Evolutionary conservation across 2,329 filamentous ascomycete genomes (phyloP).

Genomic region (Exophiala bonariae): DNA sequence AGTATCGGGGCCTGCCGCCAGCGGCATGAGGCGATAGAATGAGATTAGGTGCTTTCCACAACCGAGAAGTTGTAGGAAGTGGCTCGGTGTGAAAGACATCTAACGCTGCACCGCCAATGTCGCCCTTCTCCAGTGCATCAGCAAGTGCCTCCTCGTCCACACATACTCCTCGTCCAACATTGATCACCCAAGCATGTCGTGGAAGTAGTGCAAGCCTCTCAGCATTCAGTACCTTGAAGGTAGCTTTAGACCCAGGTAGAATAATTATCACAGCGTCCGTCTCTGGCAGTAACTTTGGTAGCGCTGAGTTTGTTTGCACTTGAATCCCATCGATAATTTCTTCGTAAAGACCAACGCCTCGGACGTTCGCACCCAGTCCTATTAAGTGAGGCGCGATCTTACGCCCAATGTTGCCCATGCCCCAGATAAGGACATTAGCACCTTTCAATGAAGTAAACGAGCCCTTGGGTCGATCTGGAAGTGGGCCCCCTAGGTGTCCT

Average conservation of each 20-base stretch:
- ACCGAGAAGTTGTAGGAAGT: constrained; percentile 61
- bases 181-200: constrained; percentile 41
- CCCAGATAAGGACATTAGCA: constrained; percentile 62
- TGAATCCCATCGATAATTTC: constrained; percentile 61
- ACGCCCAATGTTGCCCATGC: constrained; percentile 67
- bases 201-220: constrained; percentile 55
- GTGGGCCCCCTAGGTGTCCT: constrained; percentile 59
- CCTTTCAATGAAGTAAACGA: constrained; percentile 61
- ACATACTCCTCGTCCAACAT: constrained; percentile 18
- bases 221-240: constrained; percentile 51
- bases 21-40: constrained; percentile 27
- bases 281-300: constrained; percentile 53
- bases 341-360: constrained; percentile 55
- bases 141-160: constrained; percentile 22
- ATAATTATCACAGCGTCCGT: constrained; percentile 70
- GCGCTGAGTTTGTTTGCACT: constrained; percentile 55
- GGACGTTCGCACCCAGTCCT: constrained; percentile 59
- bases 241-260: constrained; percentile 59
- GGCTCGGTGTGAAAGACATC: constrained; percentile 74
- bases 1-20: constrained; percentile 55
- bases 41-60: constrained; percentile 21
- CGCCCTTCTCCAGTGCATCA: constrained; percentile 39
- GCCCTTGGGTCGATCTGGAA: constrained; percentile 45
- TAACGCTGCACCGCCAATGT: constrained; percentile 64
- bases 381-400: constrained; percentile 56